Evolutionary conservation across 371 early-diverging fungal genomes (phyloP), one percentile per base, ranked within the genome.

Genomic region (Mortierella sp.): DNA sequence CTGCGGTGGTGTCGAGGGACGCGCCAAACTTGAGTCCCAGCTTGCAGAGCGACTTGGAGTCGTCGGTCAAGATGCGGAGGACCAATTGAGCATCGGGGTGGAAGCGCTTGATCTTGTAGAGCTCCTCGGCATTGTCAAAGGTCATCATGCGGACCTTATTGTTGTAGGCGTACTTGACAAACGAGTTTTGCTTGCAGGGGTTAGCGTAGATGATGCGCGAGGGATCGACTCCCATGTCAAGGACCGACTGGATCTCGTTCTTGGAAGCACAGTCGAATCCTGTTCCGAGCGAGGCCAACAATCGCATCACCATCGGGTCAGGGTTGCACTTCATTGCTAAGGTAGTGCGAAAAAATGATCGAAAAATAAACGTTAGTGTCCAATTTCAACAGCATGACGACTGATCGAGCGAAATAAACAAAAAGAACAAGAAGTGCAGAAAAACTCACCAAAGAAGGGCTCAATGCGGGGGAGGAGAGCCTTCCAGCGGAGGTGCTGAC

Each of bases 1-100:
- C 4, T 14, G 83, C 87, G 55, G 95, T 93, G 19, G 89, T 80
- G 44, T 88, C 88, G 55, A 94, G 87, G 22, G 93, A 90, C 9
- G 98, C 98, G 71, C 99, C 99, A 89, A 97, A 99, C 90, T 99
- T 99, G 79, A 95, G 89, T 40, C 98, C 97, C 47, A 99, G 90
- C 86, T 95, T 92, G 88, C 97, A 97, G 34, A 96, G 76, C 2
- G 97, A 93, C 74, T 92, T 92, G 45, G 97, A 96, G 85, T 98
- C 99, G 83, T 98, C 99, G 1, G 97, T 93, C 71, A 97, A 87
- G 80, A 99, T 95, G 68, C 99, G 96, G 50, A 98, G 87, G 24
- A 98, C 94, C 66, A 96, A 88, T 75, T 94, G 90, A 45, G 97
- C 96, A 55, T 92, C 88, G 64, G 96, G 97, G 82, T 92, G 91